phyloP scores from a whole-genome alignment of 2,329 filamentous ascomycete species.

The Colletotrichum noveboracense region DNA sequence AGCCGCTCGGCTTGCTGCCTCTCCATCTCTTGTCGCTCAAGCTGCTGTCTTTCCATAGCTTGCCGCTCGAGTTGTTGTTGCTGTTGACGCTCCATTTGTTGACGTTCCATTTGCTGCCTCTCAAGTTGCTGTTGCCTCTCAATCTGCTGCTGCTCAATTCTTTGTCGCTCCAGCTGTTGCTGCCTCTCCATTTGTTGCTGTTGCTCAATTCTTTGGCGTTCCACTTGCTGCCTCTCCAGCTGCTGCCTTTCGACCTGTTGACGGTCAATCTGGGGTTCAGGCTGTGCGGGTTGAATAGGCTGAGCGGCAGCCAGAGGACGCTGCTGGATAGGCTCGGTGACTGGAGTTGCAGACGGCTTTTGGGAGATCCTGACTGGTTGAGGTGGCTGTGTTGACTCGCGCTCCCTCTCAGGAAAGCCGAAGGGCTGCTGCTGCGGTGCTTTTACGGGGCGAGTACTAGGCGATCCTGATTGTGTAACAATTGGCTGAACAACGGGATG shows the following conservation, averaged over 20 bases:
- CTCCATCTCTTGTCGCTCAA: conserved; percentile 22
- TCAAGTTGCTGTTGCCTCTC: conserved; percentile 25
- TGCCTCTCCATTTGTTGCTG: conserved; percentile 31
- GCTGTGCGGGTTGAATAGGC: conserved; percentile 35
- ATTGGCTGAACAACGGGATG: conserved; percentile 42
- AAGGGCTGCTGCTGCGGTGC: conserved; percentile 45
- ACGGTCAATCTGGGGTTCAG: conserved; percentile 28
- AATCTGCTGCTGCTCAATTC: conserved; percentile 25
- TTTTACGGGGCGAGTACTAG: conserved; percentile 45
- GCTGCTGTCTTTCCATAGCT: conserved; percentile 24
- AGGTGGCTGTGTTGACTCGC: conserved; percentile 35
- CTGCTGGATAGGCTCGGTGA: conserved; percentile 38
- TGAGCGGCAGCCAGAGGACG: conserved; percentile 39
- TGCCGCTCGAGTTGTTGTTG: conserved; percentile 9
- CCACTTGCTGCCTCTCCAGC: conserved; percentile 14
- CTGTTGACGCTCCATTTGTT: not conserved
- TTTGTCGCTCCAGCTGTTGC: conserved; percentile 28
- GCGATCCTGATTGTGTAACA: conserved; percentile 51
- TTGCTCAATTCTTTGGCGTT: conserved; percentile 26
- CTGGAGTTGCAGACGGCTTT: conserved; percentile 37
- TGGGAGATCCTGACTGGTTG: conserved; percentile 46
- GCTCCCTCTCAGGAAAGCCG: conserved; percentile 50
- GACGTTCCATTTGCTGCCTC: not conserved
- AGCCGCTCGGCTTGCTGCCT: conserved; percentile 28
- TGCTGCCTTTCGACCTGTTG: conserved; percentile 30